phyloP scores from a whole-genome alignment of 352 stramenopile genomes.

The Globisporangium nagaii region DNA sequence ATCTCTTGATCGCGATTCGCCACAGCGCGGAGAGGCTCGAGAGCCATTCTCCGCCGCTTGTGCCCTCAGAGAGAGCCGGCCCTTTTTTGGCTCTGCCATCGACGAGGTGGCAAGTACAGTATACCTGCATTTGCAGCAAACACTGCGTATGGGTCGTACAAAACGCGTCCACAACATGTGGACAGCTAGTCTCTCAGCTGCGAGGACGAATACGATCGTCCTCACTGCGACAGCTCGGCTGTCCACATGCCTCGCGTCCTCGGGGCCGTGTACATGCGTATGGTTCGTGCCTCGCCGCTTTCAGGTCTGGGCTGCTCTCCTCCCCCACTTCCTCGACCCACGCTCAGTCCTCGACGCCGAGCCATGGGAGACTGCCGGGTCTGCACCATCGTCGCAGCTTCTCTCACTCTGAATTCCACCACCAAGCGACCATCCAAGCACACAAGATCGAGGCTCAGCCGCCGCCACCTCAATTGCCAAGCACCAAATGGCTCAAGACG shows the following conservation, averaged over 20 bases:
- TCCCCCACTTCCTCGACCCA: too few relatives aligned
- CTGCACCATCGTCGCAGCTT: too few relatives aligned
- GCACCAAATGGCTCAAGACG: neutral
- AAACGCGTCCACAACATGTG: neutral
- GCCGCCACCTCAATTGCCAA: too few relatives aligned
- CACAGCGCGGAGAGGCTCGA: slow-evolving; percentile 18
- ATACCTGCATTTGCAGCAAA: neutral
- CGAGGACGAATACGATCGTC: neutral
- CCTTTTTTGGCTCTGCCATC: slow-evolving; percentile 14
- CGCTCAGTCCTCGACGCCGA: too few relatives aligned
- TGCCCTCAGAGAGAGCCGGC: slow-evolving; percentile 1
- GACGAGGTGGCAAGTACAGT: neutral
- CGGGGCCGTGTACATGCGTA: too few relatives aligned
- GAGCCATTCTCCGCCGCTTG: neutral
- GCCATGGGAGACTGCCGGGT: too few relatives aligned
- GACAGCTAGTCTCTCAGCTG: too few relatives aligned
- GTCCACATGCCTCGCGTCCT: too few relatives aligned
- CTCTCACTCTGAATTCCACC: neutral
- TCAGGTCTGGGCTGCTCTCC: too few relatives aligned
- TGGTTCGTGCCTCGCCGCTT: too few relatives aligned
- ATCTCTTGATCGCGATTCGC: slow-evolving; percentile 84
- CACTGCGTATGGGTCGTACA: slow-evolving; percentile 1
- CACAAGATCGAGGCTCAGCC: too few relatives aligned
- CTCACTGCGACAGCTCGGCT: too few relatives aligned
- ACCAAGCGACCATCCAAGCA: neutral